Percentiles rank a stretch among this genome's conserved stretches.
Evolutionary conservation across 1,284 basidiomycete species (phyloP).

Genomic region (Boletus semigastroideus): DNA sequence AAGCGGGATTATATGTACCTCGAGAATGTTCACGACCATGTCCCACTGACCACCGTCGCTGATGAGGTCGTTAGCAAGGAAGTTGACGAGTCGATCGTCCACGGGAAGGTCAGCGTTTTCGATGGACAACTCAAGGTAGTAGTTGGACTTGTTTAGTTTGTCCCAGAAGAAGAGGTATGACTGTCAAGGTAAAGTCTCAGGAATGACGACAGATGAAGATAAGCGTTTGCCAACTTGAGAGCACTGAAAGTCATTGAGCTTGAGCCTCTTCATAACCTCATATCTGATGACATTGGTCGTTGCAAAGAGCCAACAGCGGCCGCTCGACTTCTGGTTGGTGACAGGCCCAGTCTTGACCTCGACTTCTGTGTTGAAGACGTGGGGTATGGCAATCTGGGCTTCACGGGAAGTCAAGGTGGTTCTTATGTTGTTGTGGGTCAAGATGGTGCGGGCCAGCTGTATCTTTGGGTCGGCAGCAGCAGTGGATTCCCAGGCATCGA

Average conservation of each 20-base stretch:
- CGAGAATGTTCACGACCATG: constrained; percentile 88
- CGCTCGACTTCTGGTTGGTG: constrained; percentile 85
- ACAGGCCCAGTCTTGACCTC: constrained; percentile 81
- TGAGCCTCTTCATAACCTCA: constrained; percentile 82
- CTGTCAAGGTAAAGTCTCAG: constrained; percentile 37
- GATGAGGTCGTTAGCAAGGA: constrained; percentile 77
- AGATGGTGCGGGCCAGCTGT: constrained; percentile 77
- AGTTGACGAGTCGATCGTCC: constrained; percentile 79
- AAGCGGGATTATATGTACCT: constrained; percentile 38
- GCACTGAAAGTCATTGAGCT: constrained; percentile 85
- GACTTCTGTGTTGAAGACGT: constrained; percentile 84
- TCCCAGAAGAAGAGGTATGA: constrained; percentile 93
- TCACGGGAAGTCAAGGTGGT: constrained; percentile 65
- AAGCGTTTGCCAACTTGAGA: constrained; percentile 60
- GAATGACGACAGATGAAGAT: not conserved
- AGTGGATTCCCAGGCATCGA: constrained; percentile 65
- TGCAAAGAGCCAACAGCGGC: constrained; percentile 92
- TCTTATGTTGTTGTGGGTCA: constrained; percentile 74
- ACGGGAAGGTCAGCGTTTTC: constrained; percentile 79
- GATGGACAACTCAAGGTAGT: constrained; percentile 88
- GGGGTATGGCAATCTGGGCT: constrained; percentile 64
- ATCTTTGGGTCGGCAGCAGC: constrained; percentile 62
- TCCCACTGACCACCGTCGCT: constrained; percentile 95
- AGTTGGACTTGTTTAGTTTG: constrained; percentile 94
- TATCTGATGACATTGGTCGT: constrained; percentile 87